phyloP scores from a whole-genome alignment of 2,329 filamentous ascomycete species.

The Hortaea sp. region DNA sequence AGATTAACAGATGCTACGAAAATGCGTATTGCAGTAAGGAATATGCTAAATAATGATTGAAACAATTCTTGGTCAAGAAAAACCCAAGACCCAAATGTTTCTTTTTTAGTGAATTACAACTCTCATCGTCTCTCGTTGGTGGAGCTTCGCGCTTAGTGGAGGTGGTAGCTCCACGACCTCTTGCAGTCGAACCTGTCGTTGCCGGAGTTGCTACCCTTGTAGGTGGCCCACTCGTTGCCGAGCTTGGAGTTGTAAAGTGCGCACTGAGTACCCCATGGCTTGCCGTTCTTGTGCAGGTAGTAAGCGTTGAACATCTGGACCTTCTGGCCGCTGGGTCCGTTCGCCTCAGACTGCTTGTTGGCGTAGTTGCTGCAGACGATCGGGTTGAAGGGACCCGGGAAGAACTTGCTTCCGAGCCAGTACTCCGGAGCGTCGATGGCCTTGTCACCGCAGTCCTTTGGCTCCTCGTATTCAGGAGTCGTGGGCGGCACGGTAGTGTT shows the following conservation, averaged over 20 bases:
- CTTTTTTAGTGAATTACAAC: no score
- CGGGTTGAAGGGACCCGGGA: constrained; percentile 24
- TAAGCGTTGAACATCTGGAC: constrained; percentile 20
- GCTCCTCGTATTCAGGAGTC: constrained; percentile 8
- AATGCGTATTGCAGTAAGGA: no score
- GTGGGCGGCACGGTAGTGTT: constrained; percentile 7
- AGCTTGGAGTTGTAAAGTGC: constrained; percentile 15
- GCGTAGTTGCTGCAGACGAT: constrained; percentile 18
- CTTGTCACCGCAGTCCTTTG: constrained; percentile 9
- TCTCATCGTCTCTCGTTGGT: no score
- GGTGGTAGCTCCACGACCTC: constrained; percentile 12
- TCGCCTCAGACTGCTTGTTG: constrained; percentile 9
- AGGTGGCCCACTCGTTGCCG: constrained; percentile 11
- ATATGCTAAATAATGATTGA: no score
- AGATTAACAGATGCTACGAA: no score
- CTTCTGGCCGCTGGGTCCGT: constrained; percentile 13
- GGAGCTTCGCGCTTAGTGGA: background rate
- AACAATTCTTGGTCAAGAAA: no score
- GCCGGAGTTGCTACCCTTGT: constrained; percentile 5
- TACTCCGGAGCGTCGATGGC: constrained; percentile 7
- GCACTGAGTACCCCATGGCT: constrained; percentile 22
- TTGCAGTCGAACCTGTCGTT: constrained; percentile 14
- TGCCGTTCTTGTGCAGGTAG: constrained; percentile 18
- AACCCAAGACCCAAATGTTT: no score
- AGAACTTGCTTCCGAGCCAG: constrained; percentile 20